phyloP scores from a whole-genome alignment of 257 asterid genomes.

The Mitragyna speciosa region DNA sequence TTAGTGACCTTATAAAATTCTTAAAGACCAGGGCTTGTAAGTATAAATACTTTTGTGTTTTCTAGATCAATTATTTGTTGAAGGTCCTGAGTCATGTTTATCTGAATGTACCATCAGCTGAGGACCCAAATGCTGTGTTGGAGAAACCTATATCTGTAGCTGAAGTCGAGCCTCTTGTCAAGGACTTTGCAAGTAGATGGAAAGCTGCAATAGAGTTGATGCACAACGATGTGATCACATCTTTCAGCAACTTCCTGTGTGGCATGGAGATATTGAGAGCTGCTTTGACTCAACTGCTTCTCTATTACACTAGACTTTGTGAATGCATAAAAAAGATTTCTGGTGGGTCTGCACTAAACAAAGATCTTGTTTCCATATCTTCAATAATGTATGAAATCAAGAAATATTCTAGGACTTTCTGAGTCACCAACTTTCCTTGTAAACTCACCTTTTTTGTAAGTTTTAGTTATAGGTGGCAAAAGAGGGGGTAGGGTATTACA shows the following conservation, averaged over 20 bases:
- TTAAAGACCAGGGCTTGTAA: constrained; percentile 79
- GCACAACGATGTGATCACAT: constrained; percentile 91
- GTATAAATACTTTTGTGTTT: constrained; percentile 26
- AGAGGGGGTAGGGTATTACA: background rate
- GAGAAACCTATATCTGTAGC: constrained; percentile 57
- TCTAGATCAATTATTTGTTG: background rate
- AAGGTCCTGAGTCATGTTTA: background rate
- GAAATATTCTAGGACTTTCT: constrained; percentile 85
- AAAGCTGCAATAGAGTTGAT: constrained; percentile 92
- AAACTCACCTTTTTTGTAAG: background rate
- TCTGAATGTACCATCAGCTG: constrained; percentile 46
- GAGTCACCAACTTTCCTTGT: background rate
- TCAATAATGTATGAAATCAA: constrained; percentile 92
- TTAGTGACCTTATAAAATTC: constrained; percentile 79
- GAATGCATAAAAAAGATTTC: constrained; percentile 80
- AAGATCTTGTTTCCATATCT: constrained; percentile 92
- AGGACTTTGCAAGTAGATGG: constrained; percentile 96
- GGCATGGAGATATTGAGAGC: constrained; percentile 98
- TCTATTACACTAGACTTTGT: constrained; percentile 87
- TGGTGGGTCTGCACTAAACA: constrained; percentile 81
- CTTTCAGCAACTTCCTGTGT: constrained; percentile 88
- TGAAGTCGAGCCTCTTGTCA: constrained; percentile 88
- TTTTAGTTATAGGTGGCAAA: background rate
- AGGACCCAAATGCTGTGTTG: constrained; percentile 67
- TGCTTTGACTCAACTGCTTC: constrained; percentile 88